Percentiles rank a stretch among this genome's conserved stretches.
Evolutionary conservation across 2,329 filamentous ascomycete species (phyloP).

Genomic region (Trichoderma breve): DNA sequence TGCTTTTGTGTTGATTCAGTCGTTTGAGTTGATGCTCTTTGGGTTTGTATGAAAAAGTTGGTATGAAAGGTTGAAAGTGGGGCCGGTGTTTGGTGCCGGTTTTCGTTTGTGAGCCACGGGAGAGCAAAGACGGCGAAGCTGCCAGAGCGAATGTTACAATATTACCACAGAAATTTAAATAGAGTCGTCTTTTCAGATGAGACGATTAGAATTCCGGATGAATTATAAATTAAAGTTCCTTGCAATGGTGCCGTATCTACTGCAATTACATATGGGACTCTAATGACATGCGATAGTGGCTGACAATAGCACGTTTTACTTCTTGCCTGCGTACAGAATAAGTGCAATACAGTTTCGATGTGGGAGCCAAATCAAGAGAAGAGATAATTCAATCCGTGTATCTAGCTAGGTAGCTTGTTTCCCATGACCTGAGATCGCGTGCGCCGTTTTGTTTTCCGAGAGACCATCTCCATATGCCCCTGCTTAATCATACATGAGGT

Average conservation of each 20-base stretch:
- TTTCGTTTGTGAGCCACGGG: background rate
- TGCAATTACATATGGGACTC: background rate
- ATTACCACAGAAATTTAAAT: background rate
- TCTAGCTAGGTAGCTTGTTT: background rate
- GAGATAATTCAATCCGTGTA: background rate
- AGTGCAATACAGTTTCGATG: background rate
- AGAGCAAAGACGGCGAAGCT: background rate
- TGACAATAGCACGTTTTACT: background rate
- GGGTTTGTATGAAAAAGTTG: conserved; percentile 14
- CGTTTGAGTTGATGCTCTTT: background rate
- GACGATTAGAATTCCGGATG: background rate
- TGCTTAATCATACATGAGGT: background rate
- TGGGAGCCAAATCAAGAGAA: background rate
- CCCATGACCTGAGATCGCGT: background rate
- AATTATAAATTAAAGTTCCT: background rate
- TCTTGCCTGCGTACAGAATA: background rate
- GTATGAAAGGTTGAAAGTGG: conserved; percentile 29
- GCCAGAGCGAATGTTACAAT: background rate
- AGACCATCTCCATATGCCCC: background rate
- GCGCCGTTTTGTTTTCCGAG: background rate
- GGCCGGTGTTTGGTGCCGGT: conserved; percentile 22
- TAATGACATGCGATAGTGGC: background rate
- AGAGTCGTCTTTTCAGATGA: background rate
- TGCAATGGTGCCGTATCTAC: background rate
- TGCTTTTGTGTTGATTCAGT: background rate